Evolutionary conservation across 129 eudicot genomes (phyloP).

Genomic region (Saussurea involucrata): DNA sequence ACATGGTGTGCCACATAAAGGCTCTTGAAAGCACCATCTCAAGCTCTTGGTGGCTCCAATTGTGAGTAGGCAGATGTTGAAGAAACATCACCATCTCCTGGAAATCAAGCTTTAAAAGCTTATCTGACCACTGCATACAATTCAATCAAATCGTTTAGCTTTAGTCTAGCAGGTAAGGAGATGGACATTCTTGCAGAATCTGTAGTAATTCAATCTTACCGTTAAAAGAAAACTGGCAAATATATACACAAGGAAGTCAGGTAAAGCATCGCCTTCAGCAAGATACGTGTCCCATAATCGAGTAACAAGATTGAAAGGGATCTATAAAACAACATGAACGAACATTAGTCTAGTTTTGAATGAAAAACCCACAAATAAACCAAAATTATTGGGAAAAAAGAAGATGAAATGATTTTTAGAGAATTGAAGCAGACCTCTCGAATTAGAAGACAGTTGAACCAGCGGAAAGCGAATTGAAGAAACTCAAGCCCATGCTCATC

Average conservation of each 20-base stretch:
- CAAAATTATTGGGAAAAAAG: neutral
- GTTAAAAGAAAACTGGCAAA: slow-evolving; percentile 88
- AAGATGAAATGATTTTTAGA: neutral
- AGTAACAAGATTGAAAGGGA: slow-evolving; percentile 86
- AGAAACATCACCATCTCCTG: slow-evolving; percentile 98
- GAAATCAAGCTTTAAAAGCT: slow-evolving; percentile 86
- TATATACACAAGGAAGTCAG: slow-evolving; percentile 91
- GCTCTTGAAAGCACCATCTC: slow-evolving; percentile 95
- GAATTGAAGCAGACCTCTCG: slow-evolving; percentile 70
- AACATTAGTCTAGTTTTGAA: slow-evolving; percentile 8
- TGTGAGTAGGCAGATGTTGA: slow-evolving; percentile 90
- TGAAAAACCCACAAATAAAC: neutral
- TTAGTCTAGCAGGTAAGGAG: neutral
- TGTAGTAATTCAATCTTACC: slow-evolving; percentile 33
- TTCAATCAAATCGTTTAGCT: neutral
- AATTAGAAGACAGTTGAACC: slow-evolving; percentile 98
- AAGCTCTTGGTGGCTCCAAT: slow-evolving; percentile 74
- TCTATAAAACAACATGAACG: slow-evolving; percentile 35
- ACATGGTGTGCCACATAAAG: slow-evolving; percentile 92
- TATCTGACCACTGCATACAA: slow-evolving; percentile 83
- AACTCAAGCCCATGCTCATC: slow-evolving; percentile 98
- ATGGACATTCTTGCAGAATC: neutral
- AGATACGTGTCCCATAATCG: slow-evolving; percentile 99
- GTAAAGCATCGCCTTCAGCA: slow-evolving; percentile 97
- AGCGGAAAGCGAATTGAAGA: slow-evolving; percentile 98